These are phyloP conservation scores for Tylopilus sp. DNA, from an alignment of 768 basidiomycete genomes.

Conservation along the genomic window DNA sequence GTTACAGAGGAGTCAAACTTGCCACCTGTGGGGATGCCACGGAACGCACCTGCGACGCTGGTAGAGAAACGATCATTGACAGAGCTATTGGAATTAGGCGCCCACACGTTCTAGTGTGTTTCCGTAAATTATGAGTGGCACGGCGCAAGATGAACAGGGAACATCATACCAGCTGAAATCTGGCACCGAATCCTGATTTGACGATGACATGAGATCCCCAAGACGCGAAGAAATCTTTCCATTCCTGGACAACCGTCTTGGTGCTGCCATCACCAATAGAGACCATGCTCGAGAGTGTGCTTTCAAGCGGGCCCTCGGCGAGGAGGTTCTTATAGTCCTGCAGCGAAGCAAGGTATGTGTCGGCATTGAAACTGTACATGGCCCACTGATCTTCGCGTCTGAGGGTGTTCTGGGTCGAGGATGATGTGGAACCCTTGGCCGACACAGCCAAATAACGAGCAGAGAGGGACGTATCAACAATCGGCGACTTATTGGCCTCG, in stretches of 20 bases:
- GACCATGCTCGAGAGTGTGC: not conserved
- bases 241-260: not conserved
- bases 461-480: not conserved
- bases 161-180: no score
- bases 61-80: constrained; percentile 6
- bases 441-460: constrained; percentile 10
- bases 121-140: no score
- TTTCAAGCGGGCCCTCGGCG: not conserved
- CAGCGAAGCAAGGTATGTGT: constrained; percentile 10
- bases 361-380: constrained; percentile 17
- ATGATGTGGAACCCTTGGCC: constrained; percentile 9
- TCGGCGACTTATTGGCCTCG: not conserved
- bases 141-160: no score
- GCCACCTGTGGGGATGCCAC: not conserved
- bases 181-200: no score
- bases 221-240: constrained; percentile 2
- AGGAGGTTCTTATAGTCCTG: constrained; percentile 7
- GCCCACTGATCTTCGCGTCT: constrained; percentile 14
- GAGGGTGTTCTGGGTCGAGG: constrained; percentile 7
- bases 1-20: not conserved
- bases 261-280: constrained; percentile 5
- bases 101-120: constrained; percentile 9
- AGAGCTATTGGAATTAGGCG: constrained; percentile 6
- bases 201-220: constrained; percentile 4
- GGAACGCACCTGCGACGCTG: not conserved